Base-by-base conservation (phyloP, 2,329 filamentous ascomycete species). In the Xylogone sp. region DNA sequence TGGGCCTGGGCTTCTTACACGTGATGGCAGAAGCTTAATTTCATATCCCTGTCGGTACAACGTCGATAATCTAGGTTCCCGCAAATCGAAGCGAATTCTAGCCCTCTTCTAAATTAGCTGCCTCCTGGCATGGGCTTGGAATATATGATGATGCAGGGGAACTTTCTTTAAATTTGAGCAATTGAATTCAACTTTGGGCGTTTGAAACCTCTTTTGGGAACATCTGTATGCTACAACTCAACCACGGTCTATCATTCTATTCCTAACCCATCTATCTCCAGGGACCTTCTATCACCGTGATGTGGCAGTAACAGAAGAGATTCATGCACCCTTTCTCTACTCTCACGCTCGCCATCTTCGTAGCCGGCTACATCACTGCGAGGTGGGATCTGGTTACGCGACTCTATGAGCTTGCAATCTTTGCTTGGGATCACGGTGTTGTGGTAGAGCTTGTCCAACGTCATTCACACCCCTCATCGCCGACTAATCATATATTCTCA, bases 361-460 rank as follows among this genome's bases (percentile, higher is more conserved):
- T 97, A 81, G 93, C 94, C 76, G 94, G 94, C 73, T 99, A 99
- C 81, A 97, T 93, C 71, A 99, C 94, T 75, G 94, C 94, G 69
- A 88, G 94, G 79, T 99, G 94, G 92, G 94, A 97, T 75, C 86
- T 99, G 57, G 91, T 97, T 62, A 97, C 93, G 63, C 87, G 92
- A 65, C 81, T 97, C 65, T 96, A 97, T 86, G 93, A 99, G 74
- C 84, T 99, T 65, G 88, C 90, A 62, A 88, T 96, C 60, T 99
- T 97, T 71, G 94, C 95, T 62, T 97, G 92, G 91, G 89, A 97
- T 71, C 90, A 97, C 89, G 91, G 93, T 68, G 94, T 99, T 65
- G 88, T 97, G 69, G 91, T 96, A 76, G 66, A n/a, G 87, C 76
- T 13, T 29, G 43, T 24, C 43, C n/a, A 43, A 20, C 45, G 39